Conservation (phyloP, 2,329 filamentous ascomycete species). For the Aspergillus sp. region DNA sequence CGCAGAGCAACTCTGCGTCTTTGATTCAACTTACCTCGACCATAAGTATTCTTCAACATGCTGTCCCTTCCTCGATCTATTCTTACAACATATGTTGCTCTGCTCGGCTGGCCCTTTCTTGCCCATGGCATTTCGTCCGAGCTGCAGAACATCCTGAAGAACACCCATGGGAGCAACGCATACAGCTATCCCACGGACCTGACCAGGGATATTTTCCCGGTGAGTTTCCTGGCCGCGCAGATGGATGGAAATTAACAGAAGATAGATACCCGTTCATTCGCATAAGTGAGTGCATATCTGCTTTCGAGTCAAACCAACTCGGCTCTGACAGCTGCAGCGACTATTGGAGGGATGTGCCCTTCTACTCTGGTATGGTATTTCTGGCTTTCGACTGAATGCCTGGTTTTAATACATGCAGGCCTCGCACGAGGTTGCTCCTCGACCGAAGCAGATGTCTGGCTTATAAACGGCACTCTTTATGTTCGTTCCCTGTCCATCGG, state of each 20-base stretch:
- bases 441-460: slow-evolving; percentile 54
- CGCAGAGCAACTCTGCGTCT: too few species aligned
- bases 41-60: too few species aligned
- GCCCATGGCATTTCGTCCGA: slow-evolving; percentile 29
- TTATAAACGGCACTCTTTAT: slow-evolving; percentile 47
- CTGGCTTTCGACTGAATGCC: slow-evolving; percentile 9
- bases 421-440: slow-evolving; percentile 49
- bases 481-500: slow-evolving; percentile 23
- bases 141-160: slow-evolving; percentile 47
- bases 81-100: too few species aligned
- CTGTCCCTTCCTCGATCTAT: too few species aligned
- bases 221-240: slow-evolving; percentile 19
- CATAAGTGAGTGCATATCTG: slow-evolving; percentile 27
- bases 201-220: slow-evolving; percentile 50
- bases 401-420: slow-evolving; percentile 27
- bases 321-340: slow-evolving; percentile 43
- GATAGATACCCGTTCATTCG: slow-evolving; percentile 33
- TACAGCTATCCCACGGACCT: slow-evolving; percentile 55
- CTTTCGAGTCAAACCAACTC: too few species aligned
- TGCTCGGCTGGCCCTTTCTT: neutral
- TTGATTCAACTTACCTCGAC: too few species aligned
- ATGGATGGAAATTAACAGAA: neutral
- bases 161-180: slow-evolving; percentile 43
- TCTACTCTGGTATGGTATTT: slow-evolving; percentile 31
- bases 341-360: slow-evolving; percentile 43